Percentiles rank a stretch among this genome's conserved stretches.
These are phyloP conservation scores for Vinca major DNA, from an alignment of 305 asterid species.

Conservation along the genomic window DNA sequence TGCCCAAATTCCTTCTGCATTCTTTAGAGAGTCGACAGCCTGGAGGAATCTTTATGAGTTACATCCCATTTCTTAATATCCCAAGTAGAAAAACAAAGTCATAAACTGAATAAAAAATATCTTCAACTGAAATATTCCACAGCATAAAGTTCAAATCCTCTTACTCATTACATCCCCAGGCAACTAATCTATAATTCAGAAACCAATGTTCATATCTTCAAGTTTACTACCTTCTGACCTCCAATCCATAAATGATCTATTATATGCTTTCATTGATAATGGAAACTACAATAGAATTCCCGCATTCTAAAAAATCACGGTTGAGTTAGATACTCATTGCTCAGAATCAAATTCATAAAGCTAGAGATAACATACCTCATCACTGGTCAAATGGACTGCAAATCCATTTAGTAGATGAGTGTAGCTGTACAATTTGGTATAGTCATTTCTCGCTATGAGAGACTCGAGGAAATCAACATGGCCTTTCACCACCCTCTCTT, in stretches of 20 bases:
- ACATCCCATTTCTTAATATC: neutral
- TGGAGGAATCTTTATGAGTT: slow-evolving; percentile 11
- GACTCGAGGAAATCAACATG: slow-evolving; percentile 50
- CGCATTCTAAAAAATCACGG: neutral
- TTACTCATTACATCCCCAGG: no score
- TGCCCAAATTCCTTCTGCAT: slow-evolving; percentile 32
- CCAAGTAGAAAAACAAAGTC: neutral
- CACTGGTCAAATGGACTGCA: slow-evolving; percentile 34
- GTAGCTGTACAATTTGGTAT: slow-evolving; percentile 52
- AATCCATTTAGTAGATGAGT: slow-evolving; percentile 59
- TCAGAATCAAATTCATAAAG: neutral
- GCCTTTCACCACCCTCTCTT: slow-evolving; percentile 30
- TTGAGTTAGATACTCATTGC: neutral
- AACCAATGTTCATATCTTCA: neutral
- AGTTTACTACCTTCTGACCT: neutral
- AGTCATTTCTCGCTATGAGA: slow-evolving; percentile 27
- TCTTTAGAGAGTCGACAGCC: slow-evolving; percentile 31
- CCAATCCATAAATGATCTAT: neutral
- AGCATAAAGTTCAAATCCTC: neutral
- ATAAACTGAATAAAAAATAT: neutral
- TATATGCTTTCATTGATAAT: neutral
- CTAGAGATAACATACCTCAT: slow-evolving; percentile 25
- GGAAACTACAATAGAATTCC: neutral
- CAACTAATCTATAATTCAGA: neutral
- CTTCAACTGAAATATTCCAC: neutral